These are phyloP conservation scores for Fraxinus pennsylvanica DNA, from an alignment of 257 asterid species.

Conservation along the genomic window DNA sequence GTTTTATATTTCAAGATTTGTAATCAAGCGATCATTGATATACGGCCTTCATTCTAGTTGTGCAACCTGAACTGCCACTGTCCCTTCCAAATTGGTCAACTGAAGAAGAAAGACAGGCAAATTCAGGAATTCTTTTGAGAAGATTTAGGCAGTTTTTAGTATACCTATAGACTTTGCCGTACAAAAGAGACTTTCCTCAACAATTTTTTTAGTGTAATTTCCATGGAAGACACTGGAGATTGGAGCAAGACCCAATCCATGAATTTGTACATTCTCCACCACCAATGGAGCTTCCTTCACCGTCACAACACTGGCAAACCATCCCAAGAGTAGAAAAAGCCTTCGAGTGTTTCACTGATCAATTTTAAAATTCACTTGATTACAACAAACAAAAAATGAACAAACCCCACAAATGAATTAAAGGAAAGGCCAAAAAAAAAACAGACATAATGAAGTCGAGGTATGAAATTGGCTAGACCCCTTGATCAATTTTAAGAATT, in stretches of 20 bases:
- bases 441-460: too few relatives aligned
- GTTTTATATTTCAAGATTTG: too few relatives aligned
- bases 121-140: too few relatives aligned
- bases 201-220: constrained; percentile 10
- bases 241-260: constrained; percentile 40
- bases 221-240: constrained; percentile 43
- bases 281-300: neutral
- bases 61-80: too few relatives aligned
- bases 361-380: neutral
- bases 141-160: too few relatives aligned
- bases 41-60: too few relatives aligned
- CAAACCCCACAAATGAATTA: neutral
- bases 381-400: neutral
- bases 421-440: neutral
- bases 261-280: constrained; percentile 26
- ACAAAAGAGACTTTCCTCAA: neutral
- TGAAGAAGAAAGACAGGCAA: too few relatives aligned
- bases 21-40: too few relatives aligned
- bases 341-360: neutral
- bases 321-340: constrained; percentile 34
- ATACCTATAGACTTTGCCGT: too few relatives aligned
- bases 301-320: constrained; percentile 43
- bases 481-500: too few relatives aligned
- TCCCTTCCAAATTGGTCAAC: too few relatives aligned
- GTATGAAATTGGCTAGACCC: neutral